Evolutionary conservation across 1,139 yeast genomes (phyloP).

Genomic region (Arxiozyma heterogenica): DNA sequence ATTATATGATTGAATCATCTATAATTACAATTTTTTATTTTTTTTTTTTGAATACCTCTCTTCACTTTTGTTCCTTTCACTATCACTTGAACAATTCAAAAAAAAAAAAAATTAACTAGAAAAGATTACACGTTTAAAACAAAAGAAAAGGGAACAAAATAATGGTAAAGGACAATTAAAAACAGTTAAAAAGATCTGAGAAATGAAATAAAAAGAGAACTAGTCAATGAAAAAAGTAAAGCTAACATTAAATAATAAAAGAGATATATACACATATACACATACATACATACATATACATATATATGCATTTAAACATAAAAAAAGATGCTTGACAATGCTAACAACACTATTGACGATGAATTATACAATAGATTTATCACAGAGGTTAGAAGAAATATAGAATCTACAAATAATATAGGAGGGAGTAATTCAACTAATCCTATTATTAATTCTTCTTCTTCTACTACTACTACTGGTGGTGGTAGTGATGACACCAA

Average conservation of each 20-base stretch:
- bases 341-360: not conserved
- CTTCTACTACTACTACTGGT: not conserved
- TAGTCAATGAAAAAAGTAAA: not conserved
- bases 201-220: not conserved
- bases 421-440: not conserved
- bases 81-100: no score
- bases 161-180: no score
- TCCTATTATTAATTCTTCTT: no score
- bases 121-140: not conserved
- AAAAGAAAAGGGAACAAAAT: no score
- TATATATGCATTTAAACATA: not conserved
- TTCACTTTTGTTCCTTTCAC: no score
- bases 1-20: not conserved
- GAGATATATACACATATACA: not conserved
- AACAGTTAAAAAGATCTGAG: no score
- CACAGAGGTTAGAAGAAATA: not conserved
- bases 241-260: not conserved
- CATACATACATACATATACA: not conserved
- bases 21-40: no score
- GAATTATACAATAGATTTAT: not conserved
- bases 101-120: not conserved
- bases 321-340: no score
- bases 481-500: slow-evolving; percentile 6
- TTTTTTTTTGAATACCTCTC: no score
- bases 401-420: not conserved